Evolutionary conservation across 345 rosid species (phyloP).

Genomic region (Heritiera littoralis): DNA sequence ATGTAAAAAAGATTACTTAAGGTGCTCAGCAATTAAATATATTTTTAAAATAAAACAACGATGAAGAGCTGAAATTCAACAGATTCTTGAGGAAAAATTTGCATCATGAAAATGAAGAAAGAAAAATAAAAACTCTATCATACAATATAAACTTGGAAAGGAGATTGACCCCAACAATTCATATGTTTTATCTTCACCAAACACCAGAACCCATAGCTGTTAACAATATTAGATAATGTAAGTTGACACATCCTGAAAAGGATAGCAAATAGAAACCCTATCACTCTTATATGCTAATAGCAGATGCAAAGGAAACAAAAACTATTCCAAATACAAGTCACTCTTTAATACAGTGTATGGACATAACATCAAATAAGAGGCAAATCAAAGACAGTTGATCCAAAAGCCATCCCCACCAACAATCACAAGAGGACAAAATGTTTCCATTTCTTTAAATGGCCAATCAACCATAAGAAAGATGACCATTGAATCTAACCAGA

Average conservation of each 20-base stretch:
- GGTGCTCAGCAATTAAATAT: background rate
- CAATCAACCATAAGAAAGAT: background rate
- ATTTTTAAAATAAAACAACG: background rate
- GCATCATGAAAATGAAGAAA: background rate
- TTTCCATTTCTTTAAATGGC: background rate
- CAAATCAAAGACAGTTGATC: background rate
- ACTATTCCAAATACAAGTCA: background rate
- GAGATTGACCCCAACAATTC: background rate
- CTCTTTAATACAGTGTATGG: background rate
- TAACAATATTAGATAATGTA: background rate
- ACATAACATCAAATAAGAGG: background rate
- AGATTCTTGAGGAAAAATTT: background rate
- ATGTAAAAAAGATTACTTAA: background rate
- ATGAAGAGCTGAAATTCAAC: background rate
- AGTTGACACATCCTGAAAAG: background rate
- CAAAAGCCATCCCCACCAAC: slow-evolving; percentile 2
- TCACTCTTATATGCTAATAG: background rate
- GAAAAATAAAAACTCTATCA: background rate
- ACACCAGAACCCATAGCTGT: background rate
- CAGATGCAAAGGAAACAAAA: background rate
- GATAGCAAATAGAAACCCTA: background rate
- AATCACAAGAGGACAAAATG: background rate
- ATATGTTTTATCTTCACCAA: background rate
- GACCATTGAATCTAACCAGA: background rate
- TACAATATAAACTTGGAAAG: background rate